These are phyloP conservation scores for Fusarium sp. DNA, from an alignment of 2,329 filamentous ascomycete genomes.

Conservation along the genomic window DNA sequence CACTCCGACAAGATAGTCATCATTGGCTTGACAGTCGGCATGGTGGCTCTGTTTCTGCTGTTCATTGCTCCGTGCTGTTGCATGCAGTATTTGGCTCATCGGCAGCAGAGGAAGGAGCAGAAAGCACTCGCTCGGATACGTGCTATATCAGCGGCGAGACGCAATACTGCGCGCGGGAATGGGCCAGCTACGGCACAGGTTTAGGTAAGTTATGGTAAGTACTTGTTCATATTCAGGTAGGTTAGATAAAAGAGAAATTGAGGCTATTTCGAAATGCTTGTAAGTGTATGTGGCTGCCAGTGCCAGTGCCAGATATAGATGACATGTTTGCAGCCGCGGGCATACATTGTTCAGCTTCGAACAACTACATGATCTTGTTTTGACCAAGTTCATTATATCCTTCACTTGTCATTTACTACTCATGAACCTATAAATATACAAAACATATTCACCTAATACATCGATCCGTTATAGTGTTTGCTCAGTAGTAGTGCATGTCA, in stretches of 20 bases:
- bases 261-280: neutral
- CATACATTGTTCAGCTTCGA: neutral
- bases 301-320: neutral
- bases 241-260: neutral
- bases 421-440: neutral
- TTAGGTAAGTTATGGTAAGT: neutral
- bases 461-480: neutral
- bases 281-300: neutral
- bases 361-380: neutral
- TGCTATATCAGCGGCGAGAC: neutral
- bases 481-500: neutral
- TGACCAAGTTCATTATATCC: accelerated
- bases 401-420: neutral
- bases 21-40: neutral
- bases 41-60: slow-evolving; percentile 3
- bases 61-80: slow-evolving; percentile 23
- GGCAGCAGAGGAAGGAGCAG: slow-evolving; percentile 5
- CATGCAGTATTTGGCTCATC: slow-evolving; percentile 1
- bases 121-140: neutral
- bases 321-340: neutral
- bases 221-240: neutral
- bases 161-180: neutral
- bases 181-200: neutral
- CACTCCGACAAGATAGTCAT: neutral
- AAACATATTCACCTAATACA: neutral